Conservation (phyloP, 805 yeast genomes). For the Yarrowia yakushimensis region DNA sequence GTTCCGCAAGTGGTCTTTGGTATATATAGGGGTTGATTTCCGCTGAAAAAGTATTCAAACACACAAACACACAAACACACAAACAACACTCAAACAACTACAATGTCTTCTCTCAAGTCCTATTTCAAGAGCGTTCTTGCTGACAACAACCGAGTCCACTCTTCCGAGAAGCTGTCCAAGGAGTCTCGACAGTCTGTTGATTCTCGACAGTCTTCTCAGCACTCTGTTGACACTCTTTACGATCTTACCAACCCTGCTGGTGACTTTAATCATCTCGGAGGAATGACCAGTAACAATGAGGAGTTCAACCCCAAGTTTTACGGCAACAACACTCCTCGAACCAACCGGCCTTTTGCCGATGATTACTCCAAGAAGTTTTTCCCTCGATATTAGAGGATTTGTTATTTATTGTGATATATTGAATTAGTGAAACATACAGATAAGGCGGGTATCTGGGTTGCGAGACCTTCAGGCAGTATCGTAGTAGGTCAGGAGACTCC, state of each 20-base stretch:
- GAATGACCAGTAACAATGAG: neutral
- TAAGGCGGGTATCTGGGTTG: too few species aligned
- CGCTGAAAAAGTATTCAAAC: neutral
- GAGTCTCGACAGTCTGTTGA: neutral
- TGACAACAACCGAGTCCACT: neutral
- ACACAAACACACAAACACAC: neutral
- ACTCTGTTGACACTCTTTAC: neutral
- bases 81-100: neutral
- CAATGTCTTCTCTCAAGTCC: neutral
- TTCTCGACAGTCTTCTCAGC: neutral
- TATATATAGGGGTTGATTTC: neutral
- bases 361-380: neutral
- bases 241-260: constrained; percentile 2
- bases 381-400: neutral
- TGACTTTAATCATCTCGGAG: neutral
- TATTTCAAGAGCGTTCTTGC: constrained; percentile 6
- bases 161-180: neutral
- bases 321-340: constrained; percentile 6
- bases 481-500: too few species aligned
- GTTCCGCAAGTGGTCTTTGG: neutral
- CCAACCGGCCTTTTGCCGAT: constrained; percentile 4
- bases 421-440: too few species aligned
- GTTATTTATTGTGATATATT: neutral
- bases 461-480: too few species aligned
- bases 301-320: constrained; percentile 20